A percentile compares a stretch with the other conserved stretches of the same genome.
Evolutionary conservation across 1,284 basidiomycete species (phyloP).

Genomic region (Fomitopsis schrenkii): DNA sequence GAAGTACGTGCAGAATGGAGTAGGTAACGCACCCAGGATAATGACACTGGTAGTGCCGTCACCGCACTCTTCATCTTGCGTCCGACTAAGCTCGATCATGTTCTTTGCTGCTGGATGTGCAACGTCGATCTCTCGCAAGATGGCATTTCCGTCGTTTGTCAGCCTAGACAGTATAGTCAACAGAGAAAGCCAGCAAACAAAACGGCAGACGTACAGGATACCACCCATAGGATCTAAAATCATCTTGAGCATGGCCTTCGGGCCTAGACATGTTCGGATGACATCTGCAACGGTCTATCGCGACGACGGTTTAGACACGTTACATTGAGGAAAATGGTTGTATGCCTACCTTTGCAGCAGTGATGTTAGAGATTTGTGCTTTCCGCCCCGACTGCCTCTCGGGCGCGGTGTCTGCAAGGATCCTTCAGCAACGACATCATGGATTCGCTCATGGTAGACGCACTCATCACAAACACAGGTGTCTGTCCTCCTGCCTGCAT

Average conservation of each 20-base stretch:
- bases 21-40: conserved; percentile 72
- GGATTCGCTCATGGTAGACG: conserved; percentile 17
- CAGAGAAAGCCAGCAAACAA: background rate
- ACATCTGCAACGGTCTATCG: conserved; percentile 93
- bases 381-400: conserved; percentile 93
- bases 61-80: conserved; percentile 98
- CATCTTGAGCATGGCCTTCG: conserved; percentile 99
- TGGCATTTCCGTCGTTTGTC: conserved; percentile 98
- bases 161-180: conserved; percentile 45
- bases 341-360: conserved; percentile 80
- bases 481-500: conserved; percentile 54
- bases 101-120: conserved; percentile 98
- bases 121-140: conserved; percentile 96
- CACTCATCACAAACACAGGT: conserved; percentile 74
- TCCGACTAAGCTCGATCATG: conserved; percentile 97
- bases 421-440: background rate
- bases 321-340: background rate
- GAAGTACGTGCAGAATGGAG: background rate
- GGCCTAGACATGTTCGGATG: conserved; percentile 96
- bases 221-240: conserved; percentile 98
- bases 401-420: conserved; percentile 78
- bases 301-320: conserved; percentile 5
- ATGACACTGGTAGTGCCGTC: conserved; percentile 98
- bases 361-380: conserved; percentile 97
- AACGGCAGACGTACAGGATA: conserved; percentile 63